Conservation (phyloP, 2,329 filamentous ascomycete genomes). For the Neofusicoccum ribis region DNA sequence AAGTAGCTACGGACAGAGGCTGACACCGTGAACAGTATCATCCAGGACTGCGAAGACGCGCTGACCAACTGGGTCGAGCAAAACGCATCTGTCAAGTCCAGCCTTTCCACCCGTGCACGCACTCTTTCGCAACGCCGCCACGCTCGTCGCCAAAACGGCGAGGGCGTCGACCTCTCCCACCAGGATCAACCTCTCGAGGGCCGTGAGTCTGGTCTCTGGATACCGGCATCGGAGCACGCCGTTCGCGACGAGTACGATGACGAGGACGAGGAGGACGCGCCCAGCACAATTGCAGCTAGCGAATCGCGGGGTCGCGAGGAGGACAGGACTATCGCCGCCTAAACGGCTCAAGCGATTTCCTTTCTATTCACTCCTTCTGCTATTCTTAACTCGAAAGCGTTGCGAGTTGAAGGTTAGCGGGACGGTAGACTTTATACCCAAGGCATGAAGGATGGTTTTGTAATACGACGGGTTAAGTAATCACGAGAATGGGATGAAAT, state of each 20-base stretch:
- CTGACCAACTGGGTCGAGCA: slow-evolving; percentile 95
- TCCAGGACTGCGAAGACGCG: slow-evolving; percentile 97
- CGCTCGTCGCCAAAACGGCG: slow-evolving; percentile 62
- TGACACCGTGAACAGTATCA: slow-evolving; percentile 63
- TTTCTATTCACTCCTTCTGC: not conserved
- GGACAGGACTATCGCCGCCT: slow-evolving; percentile 36
- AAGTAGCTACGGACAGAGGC: not conserved
- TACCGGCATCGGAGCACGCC: slow-evolving; percentile 69
- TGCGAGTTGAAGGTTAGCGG: not conserved
- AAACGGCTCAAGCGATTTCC: not conserved
- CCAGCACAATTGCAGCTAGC: slow-evolving; percentile 38
- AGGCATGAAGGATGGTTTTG: not conserved
- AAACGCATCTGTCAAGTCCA: slow-evolving; percentile 84
- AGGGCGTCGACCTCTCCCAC: slow-evolving; percentile 77
- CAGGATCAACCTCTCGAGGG: slow-evolving; percentile 77
- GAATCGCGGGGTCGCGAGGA: slow-evolving; percentile 51
- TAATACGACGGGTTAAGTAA: not conserved
- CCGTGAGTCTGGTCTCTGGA: slow-evolving; percentile 77
- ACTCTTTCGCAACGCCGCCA: slow-evolving; percentile 83
- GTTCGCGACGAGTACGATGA: slow-evolving; percentile 62
- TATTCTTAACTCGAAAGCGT: not conserved
- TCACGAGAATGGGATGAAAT: not conserved
- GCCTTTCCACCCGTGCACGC: slow-evolving; percentile 82
- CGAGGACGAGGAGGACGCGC: slow-evolving; percentile 54
- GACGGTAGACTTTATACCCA: slow-evolving; percentile 14